These are phyloP conservation scores for Leishmania mexicana DNA, from an alignment of 208 protist species.

Conservation along the genomic window DNA sequence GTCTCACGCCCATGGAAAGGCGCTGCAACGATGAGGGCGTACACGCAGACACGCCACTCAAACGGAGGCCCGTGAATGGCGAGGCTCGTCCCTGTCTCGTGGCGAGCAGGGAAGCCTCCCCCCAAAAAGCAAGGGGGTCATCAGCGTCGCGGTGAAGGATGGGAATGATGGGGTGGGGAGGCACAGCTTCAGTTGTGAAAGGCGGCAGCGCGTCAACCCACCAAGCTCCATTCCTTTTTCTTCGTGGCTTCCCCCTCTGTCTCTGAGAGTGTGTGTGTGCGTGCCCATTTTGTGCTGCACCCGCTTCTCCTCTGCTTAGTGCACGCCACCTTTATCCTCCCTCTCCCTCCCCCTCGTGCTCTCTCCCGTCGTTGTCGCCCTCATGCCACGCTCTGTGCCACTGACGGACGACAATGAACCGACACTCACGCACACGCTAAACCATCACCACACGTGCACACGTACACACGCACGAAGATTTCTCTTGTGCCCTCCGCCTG, in stretches of 20 bases:
- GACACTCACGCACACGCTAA: not conserved
- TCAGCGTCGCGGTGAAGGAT: not conserved
- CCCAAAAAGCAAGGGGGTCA: not conserved
- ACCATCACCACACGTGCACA: not conserved
- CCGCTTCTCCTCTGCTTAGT: not conserved
- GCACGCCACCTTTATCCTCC: not conserved
- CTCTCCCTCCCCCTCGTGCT: not conserved
- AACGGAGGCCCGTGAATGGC: not conserved
- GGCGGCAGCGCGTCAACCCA: not conserved
- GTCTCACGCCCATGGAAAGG: not conserved
- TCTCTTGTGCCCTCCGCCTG: not conserved
- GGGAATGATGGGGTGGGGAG: not conserved
- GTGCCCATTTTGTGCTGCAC: not conserved
- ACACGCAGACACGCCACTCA: not conserved
- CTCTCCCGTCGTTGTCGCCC: not conserved
- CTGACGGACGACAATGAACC: not conserved
- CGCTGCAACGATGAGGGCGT: not conserved
- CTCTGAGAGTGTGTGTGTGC: not conserved
- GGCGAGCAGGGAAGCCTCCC: too few relatives aligned
- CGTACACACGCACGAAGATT: not conserved
- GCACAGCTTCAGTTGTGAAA: not conserved
- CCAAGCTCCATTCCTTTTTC: not conserved
- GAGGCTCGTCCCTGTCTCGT: not conserved
- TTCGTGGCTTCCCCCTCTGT: not conserved
- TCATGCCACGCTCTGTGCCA: not conserved